Evolutionary conservation across 352 stramenopile genomes (phyloP), one percentile per base, ranked within the genome.

Genomic region (Globisporangium rhizosaccharum): DNA sequence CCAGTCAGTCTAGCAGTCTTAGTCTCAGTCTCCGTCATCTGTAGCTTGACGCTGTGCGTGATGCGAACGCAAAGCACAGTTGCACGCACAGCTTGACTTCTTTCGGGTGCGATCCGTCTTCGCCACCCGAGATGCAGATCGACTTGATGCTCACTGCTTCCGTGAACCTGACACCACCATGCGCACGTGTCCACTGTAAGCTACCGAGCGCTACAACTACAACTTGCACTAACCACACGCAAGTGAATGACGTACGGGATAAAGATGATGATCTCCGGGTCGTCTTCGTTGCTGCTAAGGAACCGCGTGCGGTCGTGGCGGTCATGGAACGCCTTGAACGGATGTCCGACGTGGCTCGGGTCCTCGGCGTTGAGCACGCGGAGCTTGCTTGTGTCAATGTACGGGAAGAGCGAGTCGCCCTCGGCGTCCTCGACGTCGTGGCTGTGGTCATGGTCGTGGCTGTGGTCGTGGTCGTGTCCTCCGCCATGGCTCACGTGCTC

Each of bases 71-170:
- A 39, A 36, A 10, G 30, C 33, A 39, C 33, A 39, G 33, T 12
- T 2, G 10, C 26, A 68, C 75, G 51, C 61, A 92, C 82, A 95
- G 61, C 64, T 92, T 95, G 56, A 93, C 72, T 42, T 60, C 65
- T 61, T 90, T 95, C n/a, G 84, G 83, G 69, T 95, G 83, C 2
- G 73, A 73, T 3, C 85, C 85, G 52, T 92, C 85, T 9, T 82
- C 73, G 51, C 80, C 81, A 41, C 85, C 85, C 2, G 82, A 87
- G 54, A 95, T 88, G 66, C 83, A 92, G 54, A 95, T 93, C 33
- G 85, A 93, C 56, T 92, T 93, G 68, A 95, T 90, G 61, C 76
- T 93, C 59, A 93, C 85, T 8, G 84, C 82, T 66, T 95, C 84
- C 7, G 85, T 95, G 61, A 95, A 95, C 56, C 79, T 84, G 52